Evolutionary conservation across 176 grass and related monocot genomes (phyloP).

Genomic region (Zea luxurians): DNA sequence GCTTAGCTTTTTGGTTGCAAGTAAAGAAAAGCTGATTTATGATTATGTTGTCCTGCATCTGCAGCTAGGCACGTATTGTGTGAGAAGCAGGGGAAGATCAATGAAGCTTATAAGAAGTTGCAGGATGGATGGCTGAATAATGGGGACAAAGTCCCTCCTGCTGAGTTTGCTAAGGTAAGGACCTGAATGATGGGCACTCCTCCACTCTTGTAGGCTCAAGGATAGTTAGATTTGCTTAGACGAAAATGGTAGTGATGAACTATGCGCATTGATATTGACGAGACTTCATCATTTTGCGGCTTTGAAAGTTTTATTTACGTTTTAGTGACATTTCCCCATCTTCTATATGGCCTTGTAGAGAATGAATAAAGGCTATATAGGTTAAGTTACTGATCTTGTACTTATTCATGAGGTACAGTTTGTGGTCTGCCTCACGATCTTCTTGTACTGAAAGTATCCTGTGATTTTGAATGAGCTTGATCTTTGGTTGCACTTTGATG

Average conservation of each 20-base stretch:
- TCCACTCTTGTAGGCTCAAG: neutral
- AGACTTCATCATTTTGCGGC: neutral
- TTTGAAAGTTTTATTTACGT: neutral
- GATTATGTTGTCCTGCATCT: conserved; percentile 22
- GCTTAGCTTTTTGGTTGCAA: neutral
- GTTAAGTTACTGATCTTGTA: neutral
- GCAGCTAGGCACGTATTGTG: conserved; percentile 84
- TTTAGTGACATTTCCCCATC: neutral
- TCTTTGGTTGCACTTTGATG: conserved; percentile 9
- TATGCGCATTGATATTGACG: neutral
- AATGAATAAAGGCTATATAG: no score
- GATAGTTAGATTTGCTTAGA: conserved; percentile 11
- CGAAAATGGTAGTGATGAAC: neutral
- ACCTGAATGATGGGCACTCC: neutral
- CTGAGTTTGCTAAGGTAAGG: conserved; percentile 89
- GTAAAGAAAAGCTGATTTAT: neutral
- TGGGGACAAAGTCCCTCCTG: conserved; percentile 89
- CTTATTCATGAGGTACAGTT: neutral
- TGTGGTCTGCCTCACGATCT: neutral
- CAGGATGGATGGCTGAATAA: conserved; percentile 92
- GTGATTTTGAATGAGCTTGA: neutral
- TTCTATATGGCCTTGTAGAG: no score
- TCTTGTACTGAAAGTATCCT: neutral
- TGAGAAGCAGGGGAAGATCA: conserved; percentile 98
- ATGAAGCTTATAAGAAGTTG: conserved; percentile 95